Evolutionary conservation across 2,329 filamentous ascomycete genomes (phyloP).

Genomic region (Aspergillus sp.): DNA sequence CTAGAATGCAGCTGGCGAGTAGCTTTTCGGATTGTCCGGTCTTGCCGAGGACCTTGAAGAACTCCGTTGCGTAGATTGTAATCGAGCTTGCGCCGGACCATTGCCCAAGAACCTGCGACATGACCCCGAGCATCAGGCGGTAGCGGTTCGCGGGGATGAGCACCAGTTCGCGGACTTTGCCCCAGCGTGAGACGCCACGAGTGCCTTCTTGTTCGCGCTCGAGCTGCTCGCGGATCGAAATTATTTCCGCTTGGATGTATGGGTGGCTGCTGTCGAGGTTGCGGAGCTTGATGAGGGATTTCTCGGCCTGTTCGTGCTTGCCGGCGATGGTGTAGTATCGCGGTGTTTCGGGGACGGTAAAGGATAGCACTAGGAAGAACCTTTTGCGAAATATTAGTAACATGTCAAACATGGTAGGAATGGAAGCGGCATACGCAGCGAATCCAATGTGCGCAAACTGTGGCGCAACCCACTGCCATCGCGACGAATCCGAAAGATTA

Average conservation of each 20-base stretch:
- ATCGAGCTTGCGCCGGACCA: conserved; percentile 51
- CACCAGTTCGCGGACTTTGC: conserved; percentile 43
- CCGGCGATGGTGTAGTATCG: neutral
- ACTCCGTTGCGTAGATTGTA: neutral
- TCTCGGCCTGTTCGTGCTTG: neutral
- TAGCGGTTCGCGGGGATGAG: conserved; percentile 43
- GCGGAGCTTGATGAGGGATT: neutral
- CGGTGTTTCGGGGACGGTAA: conserved; percentile 3
- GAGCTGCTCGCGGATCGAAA: neutral
- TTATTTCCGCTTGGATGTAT: neutral
- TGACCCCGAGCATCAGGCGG: conserved; percentile 42
- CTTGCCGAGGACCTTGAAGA: neutral
- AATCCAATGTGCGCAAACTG: conserved; percentile 3
- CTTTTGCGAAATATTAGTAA: too few species aligned
- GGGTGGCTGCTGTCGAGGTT: neutral
- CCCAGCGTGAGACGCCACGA: neutral
- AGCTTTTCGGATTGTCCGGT: conserved; percentile 27
- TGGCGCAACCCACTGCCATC: neutral
- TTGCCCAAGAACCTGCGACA: conserved; percentile 47
- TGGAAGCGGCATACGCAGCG: too few species aligned
- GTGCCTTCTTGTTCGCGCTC: neutral
- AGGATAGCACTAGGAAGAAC: neutral
- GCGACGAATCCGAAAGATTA: neutral
- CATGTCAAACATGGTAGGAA: too few species aligned
- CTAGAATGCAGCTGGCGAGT: conserved; percentile 49